These are phyloP conservation scores for Hanseniaspora vineae DNA, from an alignment of 805 yeast species.

Conservation along the genomic window DNA sequence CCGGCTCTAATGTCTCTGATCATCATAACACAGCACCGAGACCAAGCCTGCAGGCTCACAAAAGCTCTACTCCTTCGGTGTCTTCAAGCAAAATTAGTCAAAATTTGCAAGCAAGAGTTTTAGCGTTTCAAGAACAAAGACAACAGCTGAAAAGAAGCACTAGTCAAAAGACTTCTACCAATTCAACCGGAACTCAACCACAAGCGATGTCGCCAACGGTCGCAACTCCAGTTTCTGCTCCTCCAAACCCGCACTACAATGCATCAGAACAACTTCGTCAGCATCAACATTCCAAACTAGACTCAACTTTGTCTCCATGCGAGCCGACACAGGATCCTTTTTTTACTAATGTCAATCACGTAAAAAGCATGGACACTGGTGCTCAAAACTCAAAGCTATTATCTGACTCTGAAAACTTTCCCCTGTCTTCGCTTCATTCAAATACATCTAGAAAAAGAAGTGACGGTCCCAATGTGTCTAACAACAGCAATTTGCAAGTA, in stretches of 20 bases:
- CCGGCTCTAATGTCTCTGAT: too few species aligned
- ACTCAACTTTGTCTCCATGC: too few species aligned
- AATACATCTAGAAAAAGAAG: too few species aligned
- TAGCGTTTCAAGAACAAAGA: slow-evolving; percentile 80
- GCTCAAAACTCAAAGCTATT: too few species aligned
- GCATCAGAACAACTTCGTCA: neutral
- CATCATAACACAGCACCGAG: too few species aligned
- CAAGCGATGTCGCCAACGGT: neutral
- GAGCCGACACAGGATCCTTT: neutral
- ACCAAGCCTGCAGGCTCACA: neutral
- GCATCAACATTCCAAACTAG: neutral
- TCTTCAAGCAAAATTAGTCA: slow-evolving; percentile 37
- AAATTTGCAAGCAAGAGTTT: slow-evolving; percentile 72
- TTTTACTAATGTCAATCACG: neutral
- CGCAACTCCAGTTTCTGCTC: neutral
- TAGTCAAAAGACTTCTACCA: slow-evolving; percentile 12
- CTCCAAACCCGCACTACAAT: too few species aligned
- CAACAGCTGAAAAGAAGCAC: slow-evolving; percentile 21
- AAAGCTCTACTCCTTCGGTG: slow-evolving; percentile 13
- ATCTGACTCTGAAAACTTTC: too few species aligned
- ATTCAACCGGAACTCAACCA: slow-evolving; percentile 9
- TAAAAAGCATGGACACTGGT: too few species aligned
- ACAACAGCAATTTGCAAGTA: neutral
- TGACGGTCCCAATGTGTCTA: neutral
- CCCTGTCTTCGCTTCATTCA: too few species aligned